Percentiles rank a stretch among this genome's conserved stretches.
These are phyloP conservation scores for Nicotiana paniculata DNA, from an alignment of 257 asterid genomes.

Conservation along the genomic window DNA sequence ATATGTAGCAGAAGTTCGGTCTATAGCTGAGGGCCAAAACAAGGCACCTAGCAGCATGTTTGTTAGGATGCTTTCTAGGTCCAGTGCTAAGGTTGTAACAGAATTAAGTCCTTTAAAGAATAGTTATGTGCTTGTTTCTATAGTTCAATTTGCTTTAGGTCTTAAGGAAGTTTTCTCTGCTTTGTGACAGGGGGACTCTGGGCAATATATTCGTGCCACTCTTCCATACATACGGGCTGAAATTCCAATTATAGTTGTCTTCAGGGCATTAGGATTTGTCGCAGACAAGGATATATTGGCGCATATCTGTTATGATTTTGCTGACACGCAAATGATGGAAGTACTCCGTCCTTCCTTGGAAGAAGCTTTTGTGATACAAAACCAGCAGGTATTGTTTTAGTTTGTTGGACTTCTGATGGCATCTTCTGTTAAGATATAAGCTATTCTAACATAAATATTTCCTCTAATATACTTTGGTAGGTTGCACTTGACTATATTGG, in stretches of 20 bases:
- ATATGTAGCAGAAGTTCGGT: conserved; percentile 85
- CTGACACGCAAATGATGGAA: conserved; percentile 95
- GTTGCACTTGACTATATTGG: conserved; percentile 98
- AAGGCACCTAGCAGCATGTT: conserved; percentile 97
- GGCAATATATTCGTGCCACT: conserved; percentile 92
- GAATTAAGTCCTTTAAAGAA: background rate
- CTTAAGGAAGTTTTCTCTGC: background rate
- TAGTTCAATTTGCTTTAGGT: background rate
- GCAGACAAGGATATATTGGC: conserved; percentile 96
- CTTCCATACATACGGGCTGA: conserved; percentile 90
- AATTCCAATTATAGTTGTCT: conserved; percentile 88
- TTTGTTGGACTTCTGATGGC: background rate
- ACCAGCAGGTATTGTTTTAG: conserved; percentile 58
- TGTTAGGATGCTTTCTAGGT: conserved; percentile 93
- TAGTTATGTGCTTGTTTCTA: background rate
- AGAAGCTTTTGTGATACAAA: conserved; percentile 98
- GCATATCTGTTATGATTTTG: conserved; percentile 87
- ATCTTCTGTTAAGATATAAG: background rate
- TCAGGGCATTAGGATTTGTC: conserved; percentile 89
- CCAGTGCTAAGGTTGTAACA: conserved; percentile 89
- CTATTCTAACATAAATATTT: background rate
- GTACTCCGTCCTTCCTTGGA: conserved; percentile 91
- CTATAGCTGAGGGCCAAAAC: conserved; percentile 93
- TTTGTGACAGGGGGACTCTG: conserved; percentile 77
- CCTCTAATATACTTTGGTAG: conserved; percentile 28